Conservation (phyloP, 345 rosid species). For the Bruguiera sexangula region DNA sequence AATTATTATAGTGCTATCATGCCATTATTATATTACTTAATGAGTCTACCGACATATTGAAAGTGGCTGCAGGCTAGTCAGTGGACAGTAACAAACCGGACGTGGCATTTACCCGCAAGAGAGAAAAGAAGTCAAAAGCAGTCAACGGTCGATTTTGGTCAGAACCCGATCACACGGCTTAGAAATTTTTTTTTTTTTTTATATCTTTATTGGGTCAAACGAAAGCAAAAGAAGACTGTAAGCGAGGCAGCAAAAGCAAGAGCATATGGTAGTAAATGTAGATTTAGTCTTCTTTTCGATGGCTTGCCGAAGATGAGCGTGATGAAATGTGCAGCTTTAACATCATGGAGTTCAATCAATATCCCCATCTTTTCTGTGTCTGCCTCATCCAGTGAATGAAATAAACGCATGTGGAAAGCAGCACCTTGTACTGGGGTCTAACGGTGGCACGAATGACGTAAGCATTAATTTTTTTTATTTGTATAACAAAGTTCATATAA, state of each 20-base stretch:
- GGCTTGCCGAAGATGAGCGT: conserved; percentile 9
- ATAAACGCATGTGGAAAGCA: background rate
- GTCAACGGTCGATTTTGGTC: conserved; percentile 5
- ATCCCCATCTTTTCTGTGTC: background rate
- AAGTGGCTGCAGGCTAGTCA: too few species aligned
- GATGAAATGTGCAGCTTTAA: conserved; percentile 19
- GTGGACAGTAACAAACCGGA: too few species aligned
- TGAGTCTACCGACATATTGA: too few species aligned
- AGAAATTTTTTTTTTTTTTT: background rate
- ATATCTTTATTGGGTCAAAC: too few species aligned
- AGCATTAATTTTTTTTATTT: background rate
- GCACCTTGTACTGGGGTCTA: background rate
- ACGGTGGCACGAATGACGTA: background rate
- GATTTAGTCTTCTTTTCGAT: too few species aligned
- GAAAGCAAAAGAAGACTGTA: too few species aligned
- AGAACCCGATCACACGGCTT: conserved; percentile 3
- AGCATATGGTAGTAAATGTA: too few species aligned
- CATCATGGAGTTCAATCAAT: conserved; percentile 5
- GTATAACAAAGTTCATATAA: too few species aligned
- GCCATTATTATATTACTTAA: too few species aligned
- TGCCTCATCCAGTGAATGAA: conserved; percentile 16
- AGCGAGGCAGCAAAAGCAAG: too few species aligned
- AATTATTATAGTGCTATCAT: too few species aligned
- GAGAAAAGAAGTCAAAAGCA: background rate
- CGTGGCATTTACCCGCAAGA: too few species aligned